phyloP scores from a whole-genome alignment of 2,329 filamentous ascomycete species.

The Phialophora chinensis region DNA sequence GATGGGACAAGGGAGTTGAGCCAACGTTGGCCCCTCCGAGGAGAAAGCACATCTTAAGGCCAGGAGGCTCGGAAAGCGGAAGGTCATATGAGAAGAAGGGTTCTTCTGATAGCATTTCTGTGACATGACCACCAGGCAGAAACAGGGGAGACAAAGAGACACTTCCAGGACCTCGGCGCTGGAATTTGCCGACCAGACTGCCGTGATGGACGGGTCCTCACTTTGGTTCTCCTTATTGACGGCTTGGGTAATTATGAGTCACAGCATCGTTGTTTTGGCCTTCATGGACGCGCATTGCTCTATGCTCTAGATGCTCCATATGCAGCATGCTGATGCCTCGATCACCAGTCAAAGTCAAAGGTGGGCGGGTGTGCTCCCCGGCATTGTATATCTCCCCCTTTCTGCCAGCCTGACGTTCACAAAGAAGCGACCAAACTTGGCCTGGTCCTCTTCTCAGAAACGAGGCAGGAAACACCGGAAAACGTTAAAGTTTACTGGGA shows the following conservation, averaged over 20 bases:
- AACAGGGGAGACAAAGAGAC: not conserved
- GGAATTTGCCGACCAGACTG: not conserved
- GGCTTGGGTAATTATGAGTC: not conserved
- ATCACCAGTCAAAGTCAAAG: not conserved
- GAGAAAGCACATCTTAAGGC: not conserved
- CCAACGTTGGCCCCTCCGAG: not conserved
- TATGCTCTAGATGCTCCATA: not conserved
- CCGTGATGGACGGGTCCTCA: no score
- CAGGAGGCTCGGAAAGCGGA: not conserved
- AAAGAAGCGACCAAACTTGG: not conserved
- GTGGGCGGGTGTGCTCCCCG: not conserved
- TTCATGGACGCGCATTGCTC: not conserved
- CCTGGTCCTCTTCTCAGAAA: not conserved
- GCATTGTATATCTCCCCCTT: not conserved
- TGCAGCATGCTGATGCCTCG: not conserved
- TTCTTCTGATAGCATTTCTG: not conserved
- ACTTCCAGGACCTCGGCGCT: no score
- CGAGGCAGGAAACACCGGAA: not conserved
- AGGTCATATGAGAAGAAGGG: not conserved
- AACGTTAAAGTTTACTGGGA: not conserved
- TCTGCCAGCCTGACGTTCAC: not conserved
- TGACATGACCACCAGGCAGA: not conserved
- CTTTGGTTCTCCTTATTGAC: not conserved
- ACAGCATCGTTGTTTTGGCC: not conserved
- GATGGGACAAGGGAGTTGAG: not conserved